Percentiles rank a stretch among this genome's conserved stretches.
These are phyloP conservation scores for Ophiostoma angusticollis DNA, from an alignment of 2,329 filamentous ascomycete species.

Conservation along the genomic window DNA sequence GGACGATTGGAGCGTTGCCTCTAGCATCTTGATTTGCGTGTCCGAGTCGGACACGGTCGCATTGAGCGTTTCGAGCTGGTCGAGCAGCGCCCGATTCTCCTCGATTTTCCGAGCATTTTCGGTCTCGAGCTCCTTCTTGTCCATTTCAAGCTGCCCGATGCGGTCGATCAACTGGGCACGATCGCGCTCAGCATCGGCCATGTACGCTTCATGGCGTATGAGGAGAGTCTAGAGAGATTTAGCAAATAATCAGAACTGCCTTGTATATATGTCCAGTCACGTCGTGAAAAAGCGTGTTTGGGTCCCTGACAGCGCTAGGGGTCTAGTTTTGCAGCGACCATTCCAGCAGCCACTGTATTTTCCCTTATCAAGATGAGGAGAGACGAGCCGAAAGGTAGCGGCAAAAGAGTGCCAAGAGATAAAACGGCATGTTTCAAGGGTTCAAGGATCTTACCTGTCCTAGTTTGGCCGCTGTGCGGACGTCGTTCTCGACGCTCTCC, in stretches of 20 bases:
- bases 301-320: no score
- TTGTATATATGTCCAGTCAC: no score
- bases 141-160: conserved; percentile 62
- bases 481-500: conserved; percentile 73
- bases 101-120: conserved; percentile 67
- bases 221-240: conserved; percentile 72
- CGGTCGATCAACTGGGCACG: conserved; percentile 57
- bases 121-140: conserved; percentile 61
- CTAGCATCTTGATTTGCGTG: conserved; percentile 61
- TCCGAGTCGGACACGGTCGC: conserved; percentile 68
- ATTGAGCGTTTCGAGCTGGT: conserved; percentile 78
- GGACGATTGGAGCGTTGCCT: conserved; percentile 62
- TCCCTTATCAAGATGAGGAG: conserved; percentile 7
- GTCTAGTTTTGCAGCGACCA: no score
- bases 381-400: conserved; percentile 1
- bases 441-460: conserved; percentile 63
- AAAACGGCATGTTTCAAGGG: background rate
- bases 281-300: no score
- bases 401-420: background rate
- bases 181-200: conserved; percentile 82
- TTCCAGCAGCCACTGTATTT: no score
- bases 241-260: no score
- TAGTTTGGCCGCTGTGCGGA: conserved; percentile 71
- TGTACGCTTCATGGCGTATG: conserved; percentile 84
- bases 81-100: conserved; percentile 69